phyloP scores from a whole-genome alignment of 495 filamentous ascomycete genomes.

The Penicillium soppii region DNA sequence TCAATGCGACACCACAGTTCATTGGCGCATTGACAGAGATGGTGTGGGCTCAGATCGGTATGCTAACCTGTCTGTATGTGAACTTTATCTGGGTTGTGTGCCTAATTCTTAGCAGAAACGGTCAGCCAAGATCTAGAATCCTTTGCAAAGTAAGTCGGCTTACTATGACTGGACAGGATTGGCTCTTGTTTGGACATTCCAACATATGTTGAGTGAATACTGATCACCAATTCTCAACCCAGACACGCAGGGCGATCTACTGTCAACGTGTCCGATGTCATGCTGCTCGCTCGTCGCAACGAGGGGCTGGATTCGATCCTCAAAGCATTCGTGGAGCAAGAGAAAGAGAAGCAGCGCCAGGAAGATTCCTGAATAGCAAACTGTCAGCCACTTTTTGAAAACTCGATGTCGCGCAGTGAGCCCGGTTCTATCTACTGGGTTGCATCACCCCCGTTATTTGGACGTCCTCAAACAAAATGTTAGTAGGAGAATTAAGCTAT shows the following conservation, averaged over 20 bases:
- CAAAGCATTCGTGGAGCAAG: conserved; percentile 61
- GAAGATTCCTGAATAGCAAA: conserved; percentile 16
- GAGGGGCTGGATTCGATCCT: conserved; percentile 76
- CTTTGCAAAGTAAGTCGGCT: conserved; percentile 65
- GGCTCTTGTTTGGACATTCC: not conserved
- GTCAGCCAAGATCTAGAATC: conserved; percentile 72
- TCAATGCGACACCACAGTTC: conserved; percentile 93
- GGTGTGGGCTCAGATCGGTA: conserved; percentile 88
- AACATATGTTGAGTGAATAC: not conserved
- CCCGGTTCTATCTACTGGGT: too few relatives aligned
- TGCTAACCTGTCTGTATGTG: conserved; percentile 14
- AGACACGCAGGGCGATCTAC: conserved; percentile 82
- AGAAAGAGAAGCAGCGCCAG: conserved; percentile 37
- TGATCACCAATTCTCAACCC: conserved; percentile 10
- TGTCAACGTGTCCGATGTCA: conserved; percentile 80
- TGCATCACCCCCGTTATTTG: too few relatives aligned
- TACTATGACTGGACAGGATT: not conserved
- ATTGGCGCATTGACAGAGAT: conserved; percentile 90
- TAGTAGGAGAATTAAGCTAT: too few relatives aligned
- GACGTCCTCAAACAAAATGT: too few relatives aligned
- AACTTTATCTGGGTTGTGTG: not conserved
- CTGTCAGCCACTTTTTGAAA: not conserved
- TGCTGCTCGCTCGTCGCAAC: conserved; percentile 83
- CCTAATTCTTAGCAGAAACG: conserved; percentile 54
- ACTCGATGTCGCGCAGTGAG: not conserved